Base-by-base conservation (phyloP, 805 yeast species). In the Saccharomycopsis malanga region DNA sequence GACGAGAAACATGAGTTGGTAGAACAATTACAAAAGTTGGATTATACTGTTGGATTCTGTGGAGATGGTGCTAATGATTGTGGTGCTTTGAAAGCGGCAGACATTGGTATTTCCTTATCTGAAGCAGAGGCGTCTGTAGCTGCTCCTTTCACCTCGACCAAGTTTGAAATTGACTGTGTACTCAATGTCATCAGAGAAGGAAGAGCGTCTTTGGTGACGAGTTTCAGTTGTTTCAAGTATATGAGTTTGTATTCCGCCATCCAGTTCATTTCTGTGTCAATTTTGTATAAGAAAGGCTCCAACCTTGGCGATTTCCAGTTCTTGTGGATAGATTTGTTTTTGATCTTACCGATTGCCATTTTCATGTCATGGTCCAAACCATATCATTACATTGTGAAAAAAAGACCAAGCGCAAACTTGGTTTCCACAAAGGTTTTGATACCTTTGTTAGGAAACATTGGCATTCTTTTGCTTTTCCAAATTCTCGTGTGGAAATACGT, bases 61-160 rank as follows among this genome's bases (percentile, higher is more conserved):
- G 99, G 99, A 32, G 99, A 93, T 67, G 99, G 99, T 54, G 99
- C 99, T 4, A 93, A 93, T 64, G 99, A 93, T 61, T 93, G 98
- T 66, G 98, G 98, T 56, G 99, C 99, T 0, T 70, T 93, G 49
- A 93, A 91, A 59, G 96, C 96, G 12, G 98, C 98, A 0, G 96
- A 93, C 66, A 95, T 94, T 43, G 99, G 99, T 15, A 79, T 93
- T 17, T 91, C 98, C 0, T 67, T 93, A 41, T 86, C 96, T 24
- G 98, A 93, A 62, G 98, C 98, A 0, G 99, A 93, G 61, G 98
- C 98, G 0, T 85, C 95, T 2, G 97, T 93, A 15, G 98, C 98
- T 0, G 98, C 98, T 0, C 98, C 99, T 2, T 93, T 93, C 62
- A 93, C 99, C 0, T 87, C 96, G 1, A 74, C 94, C 36, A 63